Base-by-base conservation (phyloP, 345 rosid species). In the Moricandia moricandioides region DNA sequence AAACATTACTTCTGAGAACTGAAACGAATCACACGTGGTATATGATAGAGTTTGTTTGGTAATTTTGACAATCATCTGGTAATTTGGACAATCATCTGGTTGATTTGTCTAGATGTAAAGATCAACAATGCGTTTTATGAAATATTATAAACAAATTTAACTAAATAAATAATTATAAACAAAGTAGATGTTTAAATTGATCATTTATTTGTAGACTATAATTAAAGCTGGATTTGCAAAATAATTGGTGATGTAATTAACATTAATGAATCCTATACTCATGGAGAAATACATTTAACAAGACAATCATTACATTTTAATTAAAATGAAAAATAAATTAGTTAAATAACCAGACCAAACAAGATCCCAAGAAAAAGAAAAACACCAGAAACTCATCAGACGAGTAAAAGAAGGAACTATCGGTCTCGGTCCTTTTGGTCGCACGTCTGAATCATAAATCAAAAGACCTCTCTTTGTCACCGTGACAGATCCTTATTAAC, bases 401-500 rank as follows among this genome's bases (percentile, higher is more conserved):
- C 45, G 45, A 71, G 76, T 43, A 9, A 65, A 58, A 63, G 47
- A n/a, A n/a, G 17, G 52, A 71, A 71, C 9, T 58, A 56, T 71
- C 67, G 24, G 67, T 58, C 56, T 65, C 72, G 58, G 13, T 60
- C 40, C 54, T 60, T 85, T 82, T 75, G 95, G 87, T 89, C 85
- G 65, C 57, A 74, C 72, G 92, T 89, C 88, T 74, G 65, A 57
- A 54, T 82, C 86, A 72, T 47, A 47, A 21, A 47, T 47, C 18
- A 47, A 71, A 82, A 40, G 65, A 60, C 29, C 31, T 51, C 40
- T 61, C 74, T 60, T 67, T 78, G 39, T 65, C 70, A 43, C 54
- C 62, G 78, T 62, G 75, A 69, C 72, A 82, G 88, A 87, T 90
- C 90, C 83, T 58, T 51, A 59, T 73, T 35, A 75, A 75, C 81